Base-by-base conservation (phyloP, 1,284 basidiomycete species). In the Phlebopus sp. region DNA sequence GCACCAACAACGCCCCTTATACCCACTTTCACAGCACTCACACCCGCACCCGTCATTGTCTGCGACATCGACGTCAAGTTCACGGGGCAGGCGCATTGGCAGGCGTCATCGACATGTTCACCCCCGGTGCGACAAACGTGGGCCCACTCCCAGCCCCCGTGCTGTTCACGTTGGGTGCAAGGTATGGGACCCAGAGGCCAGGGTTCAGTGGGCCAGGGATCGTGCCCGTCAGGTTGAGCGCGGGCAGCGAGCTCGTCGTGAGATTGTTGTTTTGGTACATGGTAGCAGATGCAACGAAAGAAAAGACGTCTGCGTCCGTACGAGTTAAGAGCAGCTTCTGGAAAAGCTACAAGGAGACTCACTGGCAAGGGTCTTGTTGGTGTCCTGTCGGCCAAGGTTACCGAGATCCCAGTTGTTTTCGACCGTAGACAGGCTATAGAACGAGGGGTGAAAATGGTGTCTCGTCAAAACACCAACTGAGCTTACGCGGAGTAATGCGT, bases 381-480 rank as follows among this genome's bases (percentile, higher is more conserved):
- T 70, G 58, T 84, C 82, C 31, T 74, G 71, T 36, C 82, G 76
- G 17, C 83, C 82, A 31, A 85, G 77, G 11, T 75, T 77, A 37
- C 74, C 73, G 18, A 86, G 75, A 14, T 66, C 68, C 82, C 85
- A 88, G 70, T 88, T 88, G 37, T 75, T 74, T 67, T 86, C 63
- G 25, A 84, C 74, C 10, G 82, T 81, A 5, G 78, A 76, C 38
- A 87, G 64, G 17, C 66, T 68, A 8, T 50, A 23, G 18, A 11
- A 23, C 27, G 29, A 23, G 19, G 30, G 23, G 27, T 30, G 27
- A 36, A 6, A 2, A 14, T 25, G 5, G 10, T 5, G 2, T 14
- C 34, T 14, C 15, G 1, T 23, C 15, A 21, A 13, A 5, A 23
- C 13, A 10, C 25, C 4, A n/a, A 0, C 4, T 11, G 11, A 23